Evolutionary conservation across 352 stramenopile genomes (phyloP), one percentile per base, ranked within the genome.

Genomic region (Phytophthora melonis): DNA sequence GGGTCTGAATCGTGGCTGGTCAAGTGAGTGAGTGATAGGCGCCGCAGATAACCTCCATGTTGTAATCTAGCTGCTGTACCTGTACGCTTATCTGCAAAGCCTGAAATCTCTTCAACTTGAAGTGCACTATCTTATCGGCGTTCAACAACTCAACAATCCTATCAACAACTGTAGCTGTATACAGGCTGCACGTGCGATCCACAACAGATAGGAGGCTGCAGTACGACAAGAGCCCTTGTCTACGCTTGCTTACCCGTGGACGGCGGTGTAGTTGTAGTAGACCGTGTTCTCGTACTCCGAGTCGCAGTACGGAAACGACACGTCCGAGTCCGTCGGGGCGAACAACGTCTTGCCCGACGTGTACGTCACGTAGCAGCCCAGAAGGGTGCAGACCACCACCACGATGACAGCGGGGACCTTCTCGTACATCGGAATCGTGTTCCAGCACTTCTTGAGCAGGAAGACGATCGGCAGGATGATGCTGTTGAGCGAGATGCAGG

Each of bases 401-500:
- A 74, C 66, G 5, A 27, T 16, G 3, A 74, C 4, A 68, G 61
- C 49, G 9, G 66, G 66, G 16, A 57, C 4, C 53, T 74, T 74
- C 53, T 74, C 66, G 39, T 58, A 74, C 41, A 74, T 64, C 4
- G 67, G 60, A 32, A 74, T 50, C 5, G 60, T 65, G 27, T 19
- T 34, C 67, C 67, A 74, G 61, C 67, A 74, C 61, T 74, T 74
- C 43, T 74, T 74, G 43, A 74, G 67, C 16, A 74, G 61, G 34
- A 74, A 74, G 9, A 74, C 18, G 25, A 74, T 66, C 32, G 67
- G 67, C 30, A 75, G 54, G 60, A 87, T 69, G 64, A 87, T 87
- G 39, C 74, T 83, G 78, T 78, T 83, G 32, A 83, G 65, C 49
- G 75, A 80, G 50, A 83, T 80, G 41, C 76, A 76, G 39, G 80